phyloP scores from a whole-genome alignment of 2,329 filamentous ascomycete genomes.

The Knoxdaviesia capensis region DNA sequence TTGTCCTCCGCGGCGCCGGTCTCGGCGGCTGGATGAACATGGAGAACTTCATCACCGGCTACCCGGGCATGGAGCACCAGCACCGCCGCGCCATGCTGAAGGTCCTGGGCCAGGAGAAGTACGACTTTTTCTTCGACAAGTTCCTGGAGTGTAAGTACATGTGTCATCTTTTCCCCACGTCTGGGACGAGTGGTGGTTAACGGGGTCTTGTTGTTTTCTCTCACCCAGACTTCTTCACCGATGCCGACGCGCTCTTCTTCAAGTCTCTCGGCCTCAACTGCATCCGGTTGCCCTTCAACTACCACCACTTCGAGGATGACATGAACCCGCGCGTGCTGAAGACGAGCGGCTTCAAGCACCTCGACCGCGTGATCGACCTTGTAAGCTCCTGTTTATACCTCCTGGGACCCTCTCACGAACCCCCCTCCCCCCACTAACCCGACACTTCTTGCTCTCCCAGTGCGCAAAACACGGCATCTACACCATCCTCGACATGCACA shows the following conservation, averaged over 20 bases:
- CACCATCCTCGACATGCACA: conserved; percentile 22
- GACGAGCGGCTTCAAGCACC: conserved; percentile 23
- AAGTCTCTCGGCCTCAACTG: conserved; percentile 34
- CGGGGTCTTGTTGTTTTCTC: not conserved
- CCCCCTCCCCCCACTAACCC: conserved; percentile 5
- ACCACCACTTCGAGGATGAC: conserved; percentile 33
- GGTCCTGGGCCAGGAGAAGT: conserved; percentile 32
- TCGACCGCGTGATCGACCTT: conserved; percentile 24
- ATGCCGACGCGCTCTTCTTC: conserved; percentile 36
- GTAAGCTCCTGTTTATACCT: not conserved
- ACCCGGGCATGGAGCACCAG: conserved; percentile 34
- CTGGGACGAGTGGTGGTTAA: not conserved
- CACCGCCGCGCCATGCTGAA: conserved; percentile 30
- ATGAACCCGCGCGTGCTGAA: conserved; percentile 27
- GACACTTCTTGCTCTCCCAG: not conserved
- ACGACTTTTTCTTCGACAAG: conserved; percentile 38
- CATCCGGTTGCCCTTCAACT: conserved; percentile 39
- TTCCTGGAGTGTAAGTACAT: conserved; percentile 19
- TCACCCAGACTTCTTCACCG: conserved; percentile 29
- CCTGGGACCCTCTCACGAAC: too few relatives aligned
- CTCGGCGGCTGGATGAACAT: conserved; percentile 19
- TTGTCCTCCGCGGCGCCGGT: conserved; percentile 20
- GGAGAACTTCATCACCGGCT: conserved; percentile 47
- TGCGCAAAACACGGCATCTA: conserved; percentile 21
- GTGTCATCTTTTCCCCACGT: too few relatives aligned